Evolutionary conservation across 2,329 filamentous ascomycete genomes (phyloP).

Genomic region (Calonectria naviculata): DNA sequence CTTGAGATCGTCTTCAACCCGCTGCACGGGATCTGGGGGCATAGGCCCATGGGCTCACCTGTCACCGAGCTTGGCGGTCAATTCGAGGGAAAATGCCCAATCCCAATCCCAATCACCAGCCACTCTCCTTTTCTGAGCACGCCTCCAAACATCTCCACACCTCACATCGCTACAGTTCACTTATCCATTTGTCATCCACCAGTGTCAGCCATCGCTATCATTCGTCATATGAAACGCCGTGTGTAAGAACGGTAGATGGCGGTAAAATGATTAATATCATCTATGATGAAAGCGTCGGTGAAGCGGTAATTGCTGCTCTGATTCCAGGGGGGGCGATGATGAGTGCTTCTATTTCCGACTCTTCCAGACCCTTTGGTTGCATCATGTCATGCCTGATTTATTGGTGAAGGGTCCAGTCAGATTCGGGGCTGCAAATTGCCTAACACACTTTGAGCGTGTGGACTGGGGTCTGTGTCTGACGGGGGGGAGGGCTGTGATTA

Average conservation of each 20-base stretch:
- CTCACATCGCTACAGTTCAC: neutral
- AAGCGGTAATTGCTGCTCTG: slow-evolving; percentile 3
- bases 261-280: slow-evolving; percentile 6
- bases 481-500: neutral
- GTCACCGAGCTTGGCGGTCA: slow-evolving; percentile 13
- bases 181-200: slow-evolving; percentile 2
- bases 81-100: neutral
- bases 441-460: neutral
- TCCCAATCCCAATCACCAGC: slow-evolving; percentile 2
- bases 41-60: slow-evolving; percentile 1
- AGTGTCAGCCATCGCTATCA: neutral
- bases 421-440: slow-evolving; percentile 13
- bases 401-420: slow-evolving; percentile 11
- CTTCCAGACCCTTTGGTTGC: slow-evolving; percentile 17
- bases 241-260: neutral
- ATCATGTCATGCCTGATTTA: slow-evolving; percentile 13
- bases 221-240: neutral
- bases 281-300: neutral
- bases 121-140: slow-evolving; percentile 8
- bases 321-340: neutral
- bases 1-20: slow-evolving; percentile 14
- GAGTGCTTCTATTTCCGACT: slow-evolving; percentile 13
- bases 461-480: slow-evolving; percentile 12
- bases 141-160: slow-evolving; percentile 1
- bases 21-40: slow-evolving; percentile 11